Evolutionary conservation across 345 rosid genomes (phyloP), one percentile per base, ranked within the genome.

Genomic region (Mercurialis annua): DNA sequence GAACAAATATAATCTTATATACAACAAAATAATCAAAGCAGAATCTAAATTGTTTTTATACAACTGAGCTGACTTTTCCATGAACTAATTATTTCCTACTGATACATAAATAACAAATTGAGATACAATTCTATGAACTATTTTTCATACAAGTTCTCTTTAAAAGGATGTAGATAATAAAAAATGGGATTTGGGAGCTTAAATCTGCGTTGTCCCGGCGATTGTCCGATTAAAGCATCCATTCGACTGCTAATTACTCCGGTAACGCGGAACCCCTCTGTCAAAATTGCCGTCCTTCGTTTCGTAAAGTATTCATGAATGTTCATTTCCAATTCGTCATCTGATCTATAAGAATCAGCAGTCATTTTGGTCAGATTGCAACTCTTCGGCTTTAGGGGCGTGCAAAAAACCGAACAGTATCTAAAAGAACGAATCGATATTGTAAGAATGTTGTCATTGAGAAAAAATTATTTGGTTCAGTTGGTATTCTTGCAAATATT

Each of bases 151-250:
- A 67, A 27, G 31, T 38, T 74, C 74, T 70, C 76, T 30, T 23
- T 59, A 38, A 34, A 67, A 73, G 60, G 73, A 66, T 73, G 48
- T 15, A 64, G 30, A 66, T 71, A 63, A 69, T 73, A 70, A 65
- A 69, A 78, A 0, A 69, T 20, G 17, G 86, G 90, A 48, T 78
- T 87, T 34, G 93, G 98, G 82, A 92, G 78, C 81, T 88, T 88
- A 52, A 92, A 84, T 54, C 84, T 70, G 9, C 67, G 85, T 61
- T 70, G 71, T 43, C 86, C 87, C 49, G 51, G 31, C 67, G 61
- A 64, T 17, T 71, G 71, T 14, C 85, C 85, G 0, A 79, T 80
- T 66, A 88, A 73, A 71, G 86, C 89, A 80, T 88, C 97, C 85
- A 92, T 77, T 64, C 73, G 83, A 76, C 81, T 76, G 72, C 90